Evolutionary conservation across 768 basidiomycete genomes (phyloP).

Genomic region (Tylopilus sp.): DNA sequence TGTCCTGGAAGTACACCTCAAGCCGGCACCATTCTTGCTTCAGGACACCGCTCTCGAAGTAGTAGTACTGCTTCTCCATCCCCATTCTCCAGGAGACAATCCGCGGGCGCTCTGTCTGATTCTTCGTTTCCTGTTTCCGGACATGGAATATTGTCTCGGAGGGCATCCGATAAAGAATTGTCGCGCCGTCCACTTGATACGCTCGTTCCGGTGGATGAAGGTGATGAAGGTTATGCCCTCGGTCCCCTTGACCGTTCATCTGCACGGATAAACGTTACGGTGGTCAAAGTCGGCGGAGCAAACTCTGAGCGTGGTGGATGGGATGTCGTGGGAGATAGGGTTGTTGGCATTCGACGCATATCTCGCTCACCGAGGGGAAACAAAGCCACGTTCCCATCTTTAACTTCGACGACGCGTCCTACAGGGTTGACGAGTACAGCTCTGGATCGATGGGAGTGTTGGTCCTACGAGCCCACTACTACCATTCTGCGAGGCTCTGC

Average conservation of each 20-base stretch:
- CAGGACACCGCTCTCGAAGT: conserved; percentile 59
- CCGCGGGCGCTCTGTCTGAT: conserved; percentile 35
- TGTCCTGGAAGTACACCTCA: conserved; percentile 54
- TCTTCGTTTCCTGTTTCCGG: conserved; percentile 74
- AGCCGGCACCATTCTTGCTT: conserved; percentile 41
- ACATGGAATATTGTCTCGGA: conserved; percentile 73
- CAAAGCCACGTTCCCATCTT: conserved; percentile 19
- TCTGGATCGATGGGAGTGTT: conserved; percentile 80
- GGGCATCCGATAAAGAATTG: conserved; percentile 66
- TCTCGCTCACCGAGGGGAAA: conserved; percentile 41
- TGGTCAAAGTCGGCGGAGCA: conserved; percentile 52
- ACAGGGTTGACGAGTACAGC: conserved; percentile 58
- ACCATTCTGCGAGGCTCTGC: conserved; percentile 48
- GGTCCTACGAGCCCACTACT: conserved; percentile 65
- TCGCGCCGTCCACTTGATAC: conserved; percentile 48
- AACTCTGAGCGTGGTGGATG: conserved; percentile 76
- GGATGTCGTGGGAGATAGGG: conserved; percentile 55
- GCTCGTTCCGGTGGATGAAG: conserved; percentile 37
- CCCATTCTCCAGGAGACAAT: conserved; percentile 49
- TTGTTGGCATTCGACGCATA: conserved; percentile 70
- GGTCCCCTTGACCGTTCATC: conserved; percentile 37
- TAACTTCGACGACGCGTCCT: conserved; percentile 12
- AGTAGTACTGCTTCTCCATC: conserved; percentile 49
- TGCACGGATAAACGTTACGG: conserved; percentile 46
- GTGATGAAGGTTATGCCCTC: conserved; percentile 23